Evolutionary conservation across 139 green algal species (phyloP).

Genomic region (Monoraphidium neglectum): DNA sequence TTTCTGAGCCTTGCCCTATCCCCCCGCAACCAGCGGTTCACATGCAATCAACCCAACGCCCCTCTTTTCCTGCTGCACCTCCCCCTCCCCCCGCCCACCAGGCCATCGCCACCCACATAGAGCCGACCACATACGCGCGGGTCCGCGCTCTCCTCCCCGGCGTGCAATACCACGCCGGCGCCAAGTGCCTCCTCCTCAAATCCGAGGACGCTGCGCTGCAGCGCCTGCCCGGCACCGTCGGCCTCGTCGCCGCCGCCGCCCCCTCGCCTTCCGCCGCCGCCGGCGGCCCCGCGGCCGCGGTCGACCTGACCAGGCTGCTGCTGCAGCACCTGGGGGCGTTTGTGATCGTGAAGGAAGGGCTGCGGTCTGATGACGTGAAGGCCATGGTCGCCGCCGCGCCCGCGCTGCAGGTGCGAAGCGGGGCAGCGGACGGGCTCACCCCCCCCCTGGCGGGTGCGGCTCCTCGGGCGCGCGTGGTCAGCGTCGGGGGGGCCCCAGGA

Average conservation of each 20-base stretch:
- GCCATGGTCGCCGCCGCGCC: constrained; percentile 24
- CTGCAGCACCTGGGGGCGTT: constrained; percentile 70
- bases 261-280: no score
- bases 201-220: constrained; percentile 15
- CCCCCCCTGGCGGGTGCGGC: no score
- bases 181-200: constrained; percentile 33
- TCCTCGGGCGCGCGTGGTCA: no score
- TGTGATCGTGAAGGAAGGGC: constrained; percentile 58
- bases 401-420: neutral
- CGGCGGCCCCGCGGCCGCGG: constrained; percentile 48
- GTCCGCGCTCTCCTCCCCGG: constrained; percentile 34
- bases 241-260: constrained; percentile 68
- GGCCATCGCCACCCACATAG: constrained; percentile 67
- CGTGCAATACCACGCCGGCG: constrained; percentile 61
- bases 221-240: constrained; percentile 72
- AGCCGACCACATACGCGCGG: constrained; percentile 37
- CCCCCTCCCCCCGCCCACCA: no score
- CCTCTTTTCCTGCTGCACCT: no score
- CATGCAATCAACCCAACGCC: no score
- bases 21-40: no score
- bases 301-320: constrained; percentile 73
- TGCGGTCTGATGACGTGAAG: constrained; percentile 66
- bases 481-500: no score
- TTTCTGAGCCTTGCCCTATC: no score
- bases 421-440: no score